Conservation (phyloP, 768 basidiomycete species). For the Mrakia frigida region DNA sequence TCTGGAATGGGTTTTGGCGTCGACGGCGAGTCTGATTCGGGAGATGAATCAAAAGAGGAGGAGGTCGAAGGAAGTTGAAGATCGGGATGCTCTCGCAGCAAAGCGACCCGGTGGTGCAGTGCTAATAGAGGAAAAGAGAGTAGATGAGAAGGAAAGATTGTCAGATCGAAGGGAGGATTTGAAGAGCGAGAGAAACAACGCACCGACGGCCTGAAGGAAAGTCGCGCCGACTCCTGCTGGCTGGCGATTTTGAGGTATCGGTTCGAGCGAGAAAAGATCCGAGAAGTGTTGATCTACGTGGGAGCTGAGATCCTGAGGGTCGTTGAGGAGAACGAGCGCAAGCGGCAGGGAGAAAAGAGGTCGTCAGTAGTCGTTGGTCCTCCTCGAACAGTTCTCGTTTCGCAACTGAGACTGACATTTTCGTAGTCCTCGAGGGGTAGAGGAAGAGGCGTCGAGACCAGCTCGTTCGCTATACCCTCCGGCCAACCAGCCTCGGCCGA, state of each 20-base stretch:
- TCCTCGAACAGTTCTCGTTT: not conserved
- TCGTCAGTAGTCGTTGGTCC: too few species aligned
- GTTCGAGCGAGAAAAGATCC: not conserved
- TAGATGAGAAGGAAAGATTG: not conserved
- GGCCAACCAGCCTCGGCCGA: not conserved
- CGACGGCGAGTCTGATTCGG: not conserved
- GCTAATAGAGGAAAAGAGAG: not conserved
- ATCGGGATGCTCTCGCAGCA: not conserved
- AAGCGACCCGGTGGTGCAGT: not conserved
- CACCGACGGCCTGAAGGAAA: not conserved
- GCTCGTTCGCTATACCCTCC: not conserved
- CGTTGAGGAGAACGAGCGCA: not conserved
- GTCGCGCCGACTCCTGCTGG: not conserved
- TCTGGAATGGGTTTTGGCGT: not conserved
- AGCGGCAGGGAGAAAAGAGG: not conserved
- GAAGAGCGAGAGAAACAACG: not conserved
- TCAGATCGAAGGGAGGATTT: too few species aligned
- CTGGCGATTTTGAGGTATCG: not conserved
- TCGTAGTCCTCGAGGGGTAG: not conserved
- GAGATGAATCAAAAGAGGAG: not conserved
- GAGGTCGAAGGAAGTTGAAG: not conserved
- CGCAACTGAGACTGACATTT: not conserved
- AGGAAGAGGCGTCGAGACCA: not conserved
- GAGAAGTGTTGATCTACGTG: not conserved
- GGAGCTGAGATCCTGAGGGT: not conserved